These are phyloP conservation scores for Allium fistulosum DNA, from an alignment of 106 monocot genomes.

Conservation along the genomic window DNA sequence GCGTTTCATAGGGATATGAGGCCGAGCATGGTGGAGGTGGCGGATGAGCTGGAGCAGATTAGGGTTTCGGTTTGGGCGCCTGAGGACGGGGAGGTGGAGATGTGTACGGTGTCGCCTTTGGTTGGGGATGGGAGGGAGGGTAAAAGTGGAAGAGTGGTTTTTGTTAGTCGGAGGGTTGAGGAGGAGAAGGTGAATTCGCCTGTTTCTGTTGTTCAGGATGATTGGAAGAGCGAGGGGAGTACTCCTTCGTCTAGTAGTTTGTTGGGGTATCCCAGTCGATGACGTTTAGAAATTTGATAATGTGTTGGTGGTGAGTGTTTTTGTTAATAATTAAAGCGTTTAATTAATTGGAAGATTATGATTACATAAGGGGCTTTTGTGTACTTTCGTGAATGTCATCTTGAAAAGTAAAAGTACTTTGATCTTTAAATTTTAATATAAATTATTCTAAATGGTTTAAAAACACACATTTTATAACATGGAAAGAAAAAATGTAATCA, in stretches of 20 bases:
- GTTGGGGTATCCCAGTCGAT: constrained; percentile 24
- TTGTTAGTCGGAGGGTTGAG: not conserved
- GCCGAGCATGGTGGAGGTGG: constrained; percentile 73
- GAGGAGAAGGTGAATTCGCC: constrained; percentile 35
- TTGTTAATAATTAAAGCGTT: not conserved
- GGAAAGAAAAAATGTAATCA: no score
- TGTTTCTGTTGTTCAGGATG: constrained; percentile 52
- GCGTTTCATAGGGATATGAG: constrained; percentile 79
- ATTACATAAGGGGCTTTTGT: no score
- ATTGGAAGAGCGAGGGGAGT: constrained; percentile 54
- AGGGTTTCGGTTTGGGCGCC: constrained; percentile 42
- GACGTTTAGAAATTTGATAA: no score
- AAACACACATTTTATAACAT: no score
- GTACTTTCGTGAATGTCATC: no score
- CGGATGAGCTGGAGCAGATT: constrained; percentile 70
- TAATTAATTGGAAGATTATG: not conserved
- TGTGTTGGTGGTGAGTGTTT: not conserved
- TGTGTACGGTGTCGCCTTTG: constrained; percentile 23
- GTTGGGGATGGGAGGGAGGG: constrained; percentile 7
- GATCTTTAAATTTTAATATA: no score
- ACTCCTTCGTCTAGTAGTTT: constrained; percentile 53
- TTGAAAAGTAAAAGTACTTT: no score
- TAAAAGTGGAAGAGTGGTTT: constrained; percentile 20
- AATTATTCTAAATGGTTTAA: no score
- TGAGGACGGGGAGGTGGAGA: constrained; percentile 22